Evolutionary conservation across 768 basidiomycete species (phyloP), one percentile per base, ranked within the genome.

Genomic region (Amanita rimosa): DNA sequence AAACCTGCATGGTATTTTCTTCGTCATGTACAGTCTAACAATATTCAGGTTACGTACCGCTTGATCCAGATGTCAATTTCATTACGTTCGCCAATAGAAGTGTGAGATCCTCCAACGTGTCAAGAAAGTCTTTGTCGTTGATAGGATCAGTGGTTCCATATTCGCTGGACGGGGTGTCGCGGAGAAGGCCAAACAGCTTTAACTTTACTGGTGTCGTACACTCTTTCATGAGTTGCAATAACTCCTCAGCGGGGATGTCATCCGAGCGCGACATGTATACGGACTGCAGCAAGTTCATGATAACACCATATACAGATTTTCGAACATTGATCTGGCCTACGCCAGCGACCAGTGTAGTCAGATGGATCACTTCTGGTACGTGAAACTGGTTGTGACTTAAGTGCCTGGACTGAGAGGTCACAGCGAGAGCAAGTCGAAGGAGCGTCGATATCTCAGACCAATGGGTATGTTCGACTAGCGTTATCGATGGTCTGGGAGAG

Each of bases 361-460:
- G 69, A 61, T 96, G 89, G 38, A 83, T 70, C 27, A 87, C 70
- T 60, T 96, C 93, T 0, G 93, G 85, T 3, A 92, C 74, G 58
- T 81, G 92, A 22, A 93, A 69, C 55, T 89, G 85, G 45, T 76
- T 79, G 52, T 83, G 79, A 10, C 73, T 71, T 2, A 76, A 67
- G 27, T 81, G 75, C 41, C 75, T 75, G 0, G 79, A 73, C 41
- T 82, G 78, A 53, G 86, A 81, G 44, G 82, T 77, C 16, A 87
- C 78, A 8, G 83, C 73, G 9, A 88, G 73, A 36, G 76, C 71
- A n/a, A 95, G 73, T 4, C 90, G 82, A 34, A 85, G 71, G 33
- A 94, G 68, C 1, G 83, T 83, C 0, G 87, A 83, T 2, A 94
- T 82, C 58, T 92, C 90, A 49, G 73, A 77, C 85, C 87, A 90